Evolutionary conservation across 2,329 filamentous ascomycete genomes (phyloP).

Genomic region (Hymenoscyphus albidus): DNA sequence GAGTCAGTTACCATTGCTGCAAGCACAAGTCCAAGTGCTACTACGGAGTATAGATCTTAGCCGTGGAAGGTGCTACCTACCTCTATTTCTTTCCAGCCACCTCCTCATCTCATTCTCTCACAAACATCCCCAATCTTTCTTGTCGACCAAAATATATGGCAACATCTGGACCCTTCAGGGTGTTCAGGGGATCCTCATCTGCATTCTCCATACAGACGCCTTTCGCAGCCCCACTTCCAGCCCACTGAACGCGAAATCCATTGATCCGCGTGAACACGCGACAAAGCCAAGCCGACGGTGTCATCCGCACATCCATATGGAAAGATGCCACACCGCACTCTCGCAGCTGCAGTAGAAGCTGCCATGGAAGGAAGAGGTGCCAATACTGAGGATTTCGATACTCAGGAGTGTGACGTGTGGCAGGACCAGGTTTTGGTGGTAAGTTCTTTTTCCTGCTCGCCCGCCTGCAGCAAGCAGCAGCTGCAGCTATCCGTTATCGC

Average conservation of each 20-base stretch:
- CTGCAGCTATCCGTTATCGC: not conserved
- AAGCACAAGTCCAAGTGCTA: not conserved
- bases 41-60: not conserved
- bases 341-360: constrained; percentile 6
- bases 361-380: constrained; percentile 14
- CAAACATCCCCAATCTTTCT: not conserved
- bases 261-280: constrained; percentile 3
- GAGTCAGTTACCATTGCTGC: not conserved
- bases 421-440: constrained; percentile 21
- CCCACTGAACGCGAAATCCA: not conserved
- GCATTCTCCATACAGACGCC: not conserved
- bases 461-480: not conserved
- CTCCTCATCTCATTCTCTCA: not conserved
- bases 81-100: not conserved
- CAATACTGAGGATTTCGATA: constrained; percentile 16
- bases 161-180: too few relatives aligned
- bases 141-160: too few relatives aligned
- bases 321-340: not conserved
- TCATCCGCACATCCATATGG: not conserved
- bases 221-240: not conserved
- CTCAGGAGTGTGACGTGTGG: constrained; percentile 17
- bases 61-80: not conserved
- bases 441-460: constrained; percentile 7
- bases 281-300: not conserved
- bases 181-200: not conserved